Conservation (phyloP, 164 flowering plant species). For the Stephania yunnanensis region DNA sequence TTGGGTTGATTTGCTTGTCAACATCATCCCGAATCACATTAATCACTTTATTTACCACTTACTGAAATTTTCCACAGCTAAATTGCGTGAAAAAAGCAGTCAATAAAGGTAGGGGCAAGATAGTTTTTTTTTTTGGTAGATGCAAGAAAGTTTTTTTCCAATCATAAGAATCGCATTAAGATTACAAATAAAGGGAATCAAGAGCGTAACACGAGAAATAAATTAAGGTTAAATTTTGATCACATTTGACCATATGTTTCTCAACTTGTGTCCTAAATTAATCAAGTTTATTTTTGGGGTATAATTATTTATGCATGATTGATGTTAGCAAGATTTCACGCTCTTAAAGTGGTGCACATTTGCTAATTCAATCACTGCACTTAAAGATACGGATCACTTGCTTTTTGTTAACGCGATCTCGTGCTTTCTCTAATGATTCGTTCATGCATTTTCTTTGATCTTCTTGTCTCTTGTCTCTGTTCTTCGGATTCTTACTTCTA, state of each 20-base stretch:
- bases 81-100: not conserved
- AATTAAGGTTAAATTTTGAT: not conserved
- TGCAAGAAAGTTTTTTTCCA: not conserved
- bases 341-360: not conserved
- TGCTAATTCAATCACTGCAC: not conserved
- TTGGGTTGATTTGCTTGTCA: not conserved
- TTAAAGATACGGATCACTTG: not conserved
- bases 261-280: not conserved
- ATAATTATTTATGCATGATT: not conserved
- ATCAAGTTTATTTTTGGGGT: not conserved
- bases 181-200: not conserved
- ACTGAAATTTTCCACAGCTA: not conserved
- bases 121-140: not conserved
- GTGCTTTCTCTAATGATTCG: not conserved
- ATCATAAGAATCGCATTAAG: not conserved
- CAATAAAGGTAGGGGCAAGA: not conserved
- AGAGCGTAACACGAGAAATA: not conserved
- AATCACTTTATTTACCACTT: not conserved
- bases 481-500: not conserved
- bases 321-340: not conserved
- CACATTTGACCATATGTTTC: not conserved
- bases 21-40: not conserved
- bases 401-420: not conserved
- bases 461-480: not conserved
- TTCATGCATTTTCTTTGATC: not conserved